phyloP scores from a whole-genome alignment of 768 basidiomycete genomes.

The Thelephora aurantiotincta region DNA sequence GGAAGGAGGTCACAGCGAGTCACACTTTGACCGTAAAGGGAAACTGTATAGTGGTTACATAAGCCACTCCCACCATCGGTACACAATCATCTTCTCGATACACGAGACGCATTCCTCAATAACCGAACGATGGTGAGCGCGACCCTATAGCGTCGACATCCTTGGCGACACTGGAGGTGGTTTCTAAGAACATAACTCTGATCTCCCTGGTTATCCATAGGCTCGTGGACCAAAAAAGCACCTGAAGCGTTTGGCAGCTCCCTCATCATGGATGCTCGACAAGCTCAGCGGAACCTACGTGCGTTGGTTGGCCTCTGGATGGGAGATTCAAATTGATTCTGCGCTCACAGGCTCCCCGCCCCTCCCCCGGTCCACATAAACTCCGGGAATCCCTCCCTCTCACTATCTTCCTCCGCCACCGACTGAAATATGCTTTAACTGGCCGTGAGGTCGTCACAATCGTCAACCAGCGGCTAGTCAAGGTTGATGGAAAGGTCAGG shows the following conservation, averaged over 20 bases:
- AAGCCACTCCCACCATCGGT: not conserved
- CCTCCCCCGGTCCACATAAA: conserved; percentile 98
- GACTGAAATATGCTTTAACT: conserved; percentile 97
- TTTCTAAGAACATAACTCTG: no score
- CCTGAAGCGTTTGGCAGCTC: conserved; percentile 93
- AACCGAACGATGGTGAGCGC: conserved; percentile 23
- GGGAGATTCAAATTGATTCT: not conserved
- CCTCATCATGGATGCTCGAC: conserved; percentile 99
- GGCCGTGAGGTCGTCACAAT: conserved; percentile 93
- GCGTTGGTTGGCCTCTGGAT: conserved; percentile 19
- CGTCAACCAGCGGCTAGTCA: conserved; percentile 91
- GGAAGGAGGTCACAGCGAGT: not conserved
- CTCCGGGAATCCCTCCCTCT: conserved; percentile 97
- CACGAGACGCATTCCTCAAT: conserved; percentile 9
- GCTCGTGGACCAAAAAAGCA: conserved; percentile 98
- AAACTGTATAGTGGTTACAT: not conserved
- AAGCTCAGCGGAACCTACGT: conserved; percentile 94
- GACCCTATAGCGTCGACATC: not conserved
- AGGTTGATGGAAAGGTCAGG: conserved; percentile 97
- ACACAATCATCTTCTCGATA: not conserved
- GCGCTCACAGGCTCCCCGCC: conserved; percentile 68
- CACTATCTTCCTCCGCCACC: conserved; percentile 94
- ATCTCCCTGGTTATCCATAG: conserved; percentile 23
- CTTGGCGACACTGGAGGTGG: no score
- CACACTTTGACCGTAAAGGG: not conserved